Percentiles rank a stretch among this genome's conserved stretches.
These are phyloP conservation scores for Mycena maculata DNA, from an alignment of 768 basidiomycete genomes.

Conservation along the genomic window DNA sequence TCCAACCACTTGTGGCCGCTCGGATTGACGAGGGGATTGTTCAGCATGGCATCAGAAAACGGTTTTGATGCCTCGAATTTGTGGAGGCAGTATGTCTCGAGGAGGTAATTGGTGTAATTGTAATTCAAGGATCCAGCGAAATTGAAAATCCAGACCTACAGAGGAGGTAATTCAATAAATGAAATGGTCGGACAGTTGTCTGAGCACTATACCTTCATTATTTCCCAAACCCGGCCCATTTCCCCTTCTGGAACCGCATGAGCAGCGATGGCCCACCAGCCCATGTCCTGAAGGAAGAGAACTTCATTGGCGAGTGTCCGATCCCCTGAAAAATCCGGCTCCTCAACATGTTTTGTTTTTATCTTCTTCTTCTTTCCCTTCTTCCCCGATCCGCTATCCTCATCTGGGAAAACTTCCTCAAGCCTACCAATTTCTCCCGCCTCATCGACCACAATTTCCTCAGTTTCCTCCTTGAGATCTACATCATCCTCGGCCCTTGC, in stretches of 20 bases:
- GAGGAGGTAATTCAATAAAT: not conserved
- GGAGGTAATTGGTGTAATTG: conserved; percentile 14
- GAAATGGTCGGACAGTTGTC: not conserved
- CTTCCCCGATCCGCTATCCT: not conserved
- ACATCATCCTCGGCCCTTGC: not conserved
- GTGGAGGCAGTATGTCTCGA: conserved; percentile 22
- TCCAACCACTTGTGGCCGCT: conserved; percentile 1
- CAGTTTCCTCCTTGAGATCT: not conserved
- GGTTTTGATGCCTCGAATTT: conserved; percentile 17
- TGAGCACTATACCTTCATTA: not conserved
- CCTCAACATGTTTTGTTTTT: conserved; percentile 3
- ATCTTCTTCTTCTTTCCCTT: conserved; percentile 1
- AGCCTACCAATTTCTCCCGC: not conserved
- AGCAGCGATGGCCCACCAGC: conserved; percentile 12
- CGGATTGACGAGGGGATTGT: conserved; percentile 35
- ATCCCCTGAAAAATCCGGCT: conserved; percentile 20
- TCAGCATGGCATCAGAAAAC: conserved; percentile 24
- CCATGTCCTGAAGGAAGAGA: conserved; percentile 16
- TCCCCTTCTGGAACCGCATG: conserved; percentile 2
- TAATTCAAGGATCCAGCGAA: conserved; percentile 2
- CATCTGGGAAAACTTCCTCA: not conserved
- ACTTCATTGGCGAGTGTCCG: conserved; percentile 14
- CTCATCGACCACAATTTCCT: not conserved
- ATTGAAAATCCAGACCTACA: conserved; percentile 9
- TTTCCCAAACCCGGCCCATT: conserved; percentile 11